Base-by-base conservation (phyloP, 306 rosid species). In the Quercus variabilis region DNA sequence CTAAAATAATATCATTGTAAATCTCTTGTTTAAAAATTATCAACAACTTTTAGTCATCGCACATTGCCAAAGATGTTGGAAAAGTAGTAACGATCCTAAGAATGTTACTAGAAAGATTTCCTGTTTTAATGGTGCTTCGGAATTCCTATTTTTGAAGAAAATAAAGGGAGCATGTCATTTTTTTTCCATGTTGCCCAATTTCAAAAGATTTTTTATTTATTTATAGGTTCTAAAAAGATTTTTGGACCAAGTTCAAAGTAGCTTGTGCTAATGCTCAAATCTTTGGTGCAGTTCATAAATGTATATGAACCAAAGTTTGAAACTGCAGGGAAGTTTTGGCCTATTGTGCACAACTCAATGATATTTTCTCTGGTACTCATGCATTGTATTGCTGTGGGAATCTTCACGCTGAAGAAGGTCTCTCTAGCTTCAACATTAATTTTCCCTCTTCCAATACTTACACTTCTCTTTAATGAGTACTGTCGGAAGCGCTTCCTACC, bases 401-500 rank as follows among this genome's bases (percentile, higher is more conserved):
- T 93, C 72, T 95, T 95, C 82, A 85, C 99, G 21, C 64, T 87
- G 80, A 95, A 95, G 87, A 87, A 80, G 65, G 87, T 89, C 76
- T 54, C 94, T 59, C 41, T 74, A 13, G 76, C 85, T 74, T 73
- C 99, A 54, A 74, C 83, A 65, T 76, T 87, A 76, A 70, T 58
- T 7, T 26, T 93, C 73, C 99, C 99, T 74, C 92, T 95, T 68
- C 97, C 99, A 4, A 14, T 90, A 75, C 88, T 93, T 69, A 95
- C 98, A 0, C 99, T 95, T 78, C 90, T 95, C 25, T 95, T 95
- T 51, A 93, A 95, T 1, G 96, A 89, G 83, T 95, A 95, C 89
- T 95, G 99, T 85, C 97, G 96, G 46, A 92, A 95, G 86, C 90
- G 99, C 59, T 95, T 95, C 89, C 92, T 90, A 2, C 97, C 99